Conservation (phyloP, 2,329 filamentous ascomycete genomes). For the Claviceps humidiphila region DNA sequence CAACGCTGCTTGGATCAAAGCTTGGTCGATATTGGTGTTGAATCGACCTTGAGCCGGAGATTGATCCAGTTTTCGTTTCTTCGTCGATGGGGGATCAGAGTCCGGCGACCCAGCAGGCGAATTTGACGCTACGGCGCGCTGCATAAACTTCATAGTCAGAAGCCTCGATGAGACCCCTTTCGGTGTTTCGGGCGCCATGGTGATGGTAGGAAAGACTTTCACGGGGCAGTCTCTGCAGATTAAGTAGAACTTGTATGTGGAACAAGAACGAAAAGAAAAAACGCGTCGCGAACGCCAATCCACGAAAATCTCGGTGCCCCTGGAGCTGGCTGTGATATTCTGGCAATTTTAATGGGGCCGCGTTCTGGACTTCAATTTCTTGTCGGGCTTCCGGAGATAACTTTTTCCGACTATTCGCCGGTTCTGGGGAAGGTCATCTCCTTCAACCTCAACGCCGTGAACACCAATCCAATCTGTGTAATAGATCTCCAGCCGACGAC, state of each 20-base stretch:
- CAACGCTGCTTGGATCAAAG: slow-evolving; percentile 48
- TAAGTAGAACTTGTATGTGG: neutral
- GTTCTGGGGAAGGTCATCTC: neutral
- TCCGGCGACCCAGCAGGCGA: slow-evolving; percentile 30
- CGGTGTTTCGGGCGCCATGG: slow-evolving; percentile 38
- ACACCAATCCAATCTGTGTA: neutral
- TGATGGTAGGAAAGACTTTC: neutral
- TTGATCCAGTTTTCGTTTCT: slow-evolving; percentile 45
- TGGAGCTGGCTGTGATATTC: neutral
- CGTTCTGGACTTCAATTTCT: neutral
- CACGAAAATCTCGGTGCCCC: neutral
- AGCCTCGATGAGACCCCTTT: slow-evolving; percentile 74
- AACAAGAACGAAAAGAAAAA: neutral
- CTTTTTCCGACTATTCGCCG: slow-evolving; percentile 5
- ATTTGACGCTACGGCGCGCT: slow-evolving; percentile 59
- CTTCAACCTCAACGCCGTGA: neutral
- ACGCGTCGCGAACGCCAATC: neutral
- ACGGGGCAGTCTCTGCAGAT: no score
- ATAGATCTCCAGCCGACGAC: slow-evolving; percentile 1
- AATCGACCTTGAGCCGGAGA: slow-evolving; percentile 23
- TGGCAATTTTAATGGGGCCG: neutral
- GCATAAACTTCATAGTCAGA: slow-evolving; percentile 96
- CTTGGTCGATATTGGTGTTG: slow-evolving; percentile 35
- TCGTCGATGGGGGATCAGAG: slow-evolving; percentile 40
- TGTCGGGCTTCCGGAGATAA: slow-evolving; percentile 1